Evolutionary conservation across 2,329 filamentous ascomycete species (phyloP), one percentile per base, ranked within the genome.

Genomic region (Tolypocladium guangdongense): DNA sequence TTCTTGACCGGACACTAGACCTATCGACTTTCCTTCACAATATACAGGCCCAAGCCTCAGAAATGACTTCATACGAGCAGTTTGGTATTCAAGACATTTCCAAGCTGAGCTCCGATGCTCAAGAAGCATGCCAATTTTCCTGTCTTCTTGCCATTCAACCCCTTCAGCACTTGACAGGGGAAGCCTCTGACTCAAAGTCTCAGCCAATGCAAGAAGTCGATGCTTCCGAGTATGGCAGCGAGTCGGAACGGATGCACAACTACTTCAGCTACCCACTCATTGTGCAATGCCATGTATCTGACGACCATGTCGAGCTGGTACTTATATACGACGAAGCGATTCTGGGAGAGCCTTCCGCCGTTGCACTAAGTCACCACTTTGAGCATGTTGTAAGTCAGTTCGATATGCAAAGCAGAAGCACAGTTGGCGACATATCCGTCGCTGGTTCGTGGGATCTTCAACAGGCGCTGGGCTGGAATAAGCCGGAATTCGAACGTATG

Each of bases 21-120:
- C 47, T 58, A 8, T 49, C 52, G 14, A 41, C 58, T 12, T 57
- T 57, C 7, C 55, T 63, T 6, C 49, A 52, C 12, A 11, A 37
- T 2, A 45, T 63, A 0, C 61, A 64, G 45, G 47, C 54, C 12
- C 55, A 61, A 24, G 51, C 56, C 1, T 32, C 47, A 2, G 53
- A 57, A 3, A 59, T 60, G 54, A 53, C 60, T 2, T 38, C 55
- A 1, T 54, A 53, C 46, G 55, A 63, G 37, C 57, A 61, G 20
- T 54, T 27, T 4, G 62, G 33, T 55, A 60, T 54, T 12, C 50
- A 56, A 22, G 45, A 54, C 10, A 57, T 55, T 20, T 55, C 56
- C 32, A 54, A 43, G 49, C 4, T 51, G 16, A 14, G 35, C 1
- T 14, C 49, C 4, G 37, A 41, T 7, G 49, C 24, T 1, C 16